phyloP scores from a whole-genome alignment of 2,329 filamentous ascomycete species.

The Dactylonectria macrodidyma region DNA sequence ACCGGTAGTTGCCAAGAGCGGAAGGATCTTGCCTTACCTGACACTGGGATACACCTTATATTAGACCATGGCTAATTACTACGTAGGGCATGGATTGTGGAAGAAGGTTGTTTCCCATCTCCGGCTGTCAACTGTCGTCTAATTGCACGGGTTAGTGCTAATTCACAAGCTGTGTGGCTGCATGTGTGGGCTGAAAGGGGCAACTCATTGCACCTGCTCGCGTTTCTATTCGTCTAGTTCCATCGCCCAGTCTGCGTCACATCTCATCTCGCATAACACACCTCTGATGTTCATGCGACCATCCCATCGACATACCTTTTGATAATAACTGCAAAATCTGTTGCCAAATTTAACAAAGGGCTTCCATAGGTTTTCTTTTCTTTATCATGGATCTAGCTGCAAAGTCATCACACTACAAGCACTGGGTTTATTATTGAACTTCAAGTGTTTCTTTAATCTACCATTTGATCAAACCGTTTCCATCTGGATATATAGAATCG shows the following conservation, averaged over 20 bases:
- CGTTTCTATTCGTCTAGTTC: neutral
- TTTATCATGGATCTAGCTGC: too few species aligned
- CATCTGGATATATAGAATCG: neutral
- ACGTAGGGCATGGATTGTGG: neutral
- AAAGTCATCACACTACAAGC: neutral
- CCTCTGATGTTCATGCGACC: neutral
- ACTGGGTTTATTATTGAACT: neutral
- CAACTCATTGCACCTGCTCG: neutral
- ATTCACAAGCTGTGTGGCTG: neutral
- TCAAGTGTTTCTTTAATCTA: slow-evolving; percentile 3
- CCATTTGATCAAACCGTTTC: too few species aligned
- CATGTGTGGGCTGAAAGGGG: slow-evolving; percentile 2
- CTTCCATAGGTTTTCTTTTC: neutral
- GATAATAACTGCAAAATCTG: neutral
- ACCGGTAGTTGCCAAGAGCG: slow-evolving; percentile 23
- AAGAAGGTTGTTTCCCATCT: neutral
- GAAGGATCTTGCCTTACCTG: slow-evolving; percentile 13
- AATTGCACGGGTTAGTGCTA: neutral
- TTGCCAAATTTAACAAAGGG: too few species aligned
- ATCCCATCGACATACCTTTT: neutral
- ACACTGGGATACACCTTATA: slow-evolving; percentile 5
- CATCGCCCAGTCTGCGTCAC: neutral
- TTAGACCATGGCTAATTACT: neutral
- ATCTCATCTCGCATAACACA: neutral
- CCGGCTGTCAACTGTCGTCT: neutral